Evolutionary conservation across 1,139 yeast genomes (phyloP).

Genomic region (Insectozyma bohioensis): DNA sequence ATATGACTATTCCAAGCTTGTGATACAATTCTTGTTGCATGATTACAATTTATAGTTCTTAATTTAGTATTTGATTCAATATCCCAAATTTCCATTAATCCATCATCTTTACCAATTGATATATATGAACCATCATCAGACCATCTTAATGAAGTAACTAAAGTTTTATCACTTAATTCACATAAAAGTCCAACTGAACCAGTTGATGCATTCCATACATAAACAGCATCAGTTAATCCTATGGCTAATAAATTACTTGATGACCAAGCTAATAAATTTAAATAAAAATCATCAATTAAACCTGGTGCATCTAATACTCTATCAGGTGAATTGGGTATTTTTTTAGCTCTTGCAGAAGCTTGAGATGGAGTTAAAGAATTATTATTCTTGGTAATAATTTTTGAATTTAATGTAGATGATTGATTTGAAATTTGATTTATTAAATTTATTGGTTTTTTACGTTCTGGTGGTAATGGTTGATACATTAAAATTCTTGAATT

Average conservation of each 20-base stretch:
- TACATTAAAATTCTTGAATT: constrained; percentile 84
- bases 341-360: constrained; percentile 59
- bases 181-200: constrained; percentile 77
- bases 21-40: constrained; percentile 69
- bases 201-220: constrained; percentile 88
- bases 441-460: constrained; percentile 56
- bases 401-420: constrained; percentile 1
- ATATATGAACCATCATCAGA: constrained; percentile 88
- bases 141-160: constrained; percentile 83
- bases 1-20: constrained; percentile 85
- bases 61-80: constrained; percentile 72
- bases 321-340: constrained; percentile 86
- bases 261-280: constrained; percentile 89
- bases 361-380: constrained; percentile 41
- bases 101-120: constrained; percentile 83
- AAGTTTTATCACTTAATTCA: constrained; percentile 51
- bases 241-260: constrained; percentile 79
- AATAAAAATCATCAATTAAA: constrained; percentile 85
- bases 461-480: constrained; percentile 83
- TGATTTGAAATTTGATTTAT: constrained; percentile 24
- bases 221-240: constrained; percentile 81
- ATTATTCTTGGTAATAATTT: no score
- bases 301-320: constrained; percentile 97
- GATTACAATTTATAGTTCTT: constrained; percentile 75
- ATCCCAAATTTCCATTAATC: constrained; percentile 92